Evolutionary conservation across 345 rosid species (phyloP), one percentile per base, ranked within the genome.

Genomic region (Mercurialis annua): DNA sequence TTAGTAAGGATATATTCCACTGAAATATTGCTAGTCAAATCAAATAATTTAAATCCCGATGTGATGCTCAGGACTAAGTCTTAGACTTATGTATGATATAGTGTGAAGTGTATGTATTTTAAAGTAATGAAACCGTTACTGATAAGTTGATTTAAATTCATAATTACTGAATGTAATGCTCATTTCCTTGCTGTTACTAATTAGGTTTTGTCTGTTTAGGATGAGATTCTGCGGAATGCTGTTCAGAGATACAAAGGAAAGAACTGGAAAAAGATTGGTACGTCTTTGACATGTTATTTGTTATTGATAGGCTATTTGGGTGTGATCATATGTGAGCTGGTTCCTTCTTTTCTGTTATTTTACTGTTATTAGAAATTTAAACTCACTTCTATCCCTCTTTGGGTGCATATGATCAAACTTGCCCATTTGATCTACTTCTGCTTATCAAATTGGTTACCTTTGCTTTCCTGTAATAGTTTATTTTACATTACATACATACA

Each of bases 251-350:
- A 86, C 80, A 92, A 92, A 70, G 98, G 98, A 75, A 95, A 95
- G 81, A 95, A 95, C 79, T 95, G 99, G 99, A 95, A 95, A 79
- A 95, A 92, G 73, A 95, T 95, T 69, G 99, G 99, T 95, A 81
- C 34, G 65, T 5, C 21, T 46, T 2, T 55, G 44, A 52, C 55
- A 26, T 66, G 17, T 33, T n/a, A 14, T 38, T 34, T 34, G 8
- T 20, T 21, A 34, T 34, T 34, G 40, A 34, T 34, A 34, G 40
- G 40, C 40, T 34, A 34, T 4, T 34, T 34, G 40, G 40, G 40
- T 49, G 24, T 33, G 30, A 58, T 58, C 42, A 33, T 26, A 58
- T 40, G 10, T 36, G 46, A 58, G 62, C 46, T 18, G 26, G 5
- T 34, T 53, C 7, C 27, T 26, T 6, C 33, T n/a, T 30, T 11